Base-by-base conservation (phyloP, 2,329 filamentous ascomycete species). In the Byssoonygena ceratinophila region DNA sequence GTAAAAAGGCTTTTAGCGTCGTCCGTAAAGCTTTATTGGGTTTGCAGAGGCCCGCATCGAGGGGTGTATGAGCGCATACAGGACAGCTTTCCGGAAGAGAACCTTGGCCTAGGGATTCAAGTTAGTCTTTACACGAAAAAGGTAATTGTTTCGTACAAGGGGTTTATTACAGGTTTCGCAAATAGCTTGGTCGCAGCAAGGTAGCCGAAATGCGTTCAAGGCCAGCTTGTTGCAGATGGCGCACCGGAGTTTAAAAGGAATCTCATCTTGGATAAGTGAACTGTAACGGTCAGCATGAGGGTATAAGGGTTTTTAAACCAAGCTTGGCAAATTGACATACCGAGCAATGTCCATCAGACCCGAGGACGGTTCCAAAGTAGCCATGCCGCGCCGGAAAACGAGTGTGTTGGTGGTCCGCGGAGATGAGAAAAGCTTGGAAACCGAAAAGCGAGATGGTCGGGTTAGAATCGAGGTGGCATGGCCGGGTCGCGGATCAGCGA, bases 231-330 rank as follows among this genome's bases (percentile, higher is more conserved):
- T 92, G 72, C 92, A 98, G 61, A 88, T 87, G 49, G 88, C 88
- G 75, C 92, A 98, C 70, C 90, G 85, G 58, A 98, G 79, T 76
- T 95, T 96, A 63, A 90, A 88, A n/a, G 92, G 92, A 54, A 96
- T 89, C 57, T 92, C 87, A 62, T 91, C 87, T 59, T 85, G 80
- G 18, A 81, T 74, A 55, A 95, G 76, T 46, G 85, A 84, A 67
- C 88, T 94, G 37, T 5, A 14, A 20, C 2, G 11, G 34, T 55
- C 16, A 54, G 48, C 45, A 25, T 1, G 16, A 36, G 5, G 25
- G 27, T 20, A 22, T 11, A 46, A 4, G 14, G 11, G 11, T 14
- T 29, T 22, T 14, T 12, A 48, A n/a, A n/a, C 4, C 20, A 36
- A 7, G 18, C 14, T 2, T 8, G 18, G 20, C 29, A 20, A 14